A percentile compares a stretch with the other conserved stretches of the same genome.
Evolutionary conservation across 108 stramenopile genomes (phyloP).

Genomic region (Cafeteria roenbergensis): DNA sequence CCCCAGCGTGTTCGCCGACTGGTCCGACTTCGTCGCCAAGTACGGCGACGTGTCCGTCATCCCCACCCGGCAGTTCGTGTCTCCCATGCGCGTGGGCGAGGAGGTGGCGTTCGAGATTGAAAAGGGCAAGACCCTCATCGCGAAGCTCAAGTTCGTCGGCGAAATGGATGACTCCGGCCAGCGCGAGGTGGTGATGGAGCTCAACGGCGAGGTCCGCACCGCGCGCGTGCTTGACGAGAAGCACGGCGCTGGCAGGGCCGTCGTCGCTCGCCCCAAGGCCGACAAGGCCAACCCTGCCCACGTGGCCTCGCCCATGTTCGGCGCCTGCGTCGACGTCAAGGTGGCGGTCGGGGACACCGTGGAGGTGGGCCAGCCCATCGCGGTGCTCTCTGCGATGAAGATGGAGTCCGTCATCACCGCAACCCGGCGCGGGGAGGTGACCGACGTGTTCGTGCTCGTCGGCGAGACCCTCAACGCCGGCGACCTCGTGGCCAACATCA

Average conservation of each 20-base stretch:
- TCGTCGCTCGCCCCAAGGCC: conserved; percentile 23
- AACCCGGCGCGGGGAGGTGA: conserved; percentile 61
- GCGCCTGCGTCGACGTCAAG: conserved; percentile 76
- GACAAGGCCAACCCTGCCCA: conserved; percentile 29
- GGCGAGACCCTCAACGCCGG: conserved; percentile 71
- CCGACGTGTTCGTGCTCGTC: conserved; percentile 55
- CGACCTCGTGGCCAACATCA: conserved; percentile 75
- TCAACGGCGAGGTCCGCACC: conserved; percentile 72
- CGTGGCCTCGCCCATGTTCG: conserved; percentile 84
- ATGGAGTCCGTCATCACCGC: conserved; percentile 85
- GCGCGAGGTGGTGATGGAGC: conserved; percentile 70
- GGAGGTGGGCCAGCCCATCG: conserved; percentile 66
- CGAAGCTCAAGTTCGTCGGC: conserved; percentile 56
- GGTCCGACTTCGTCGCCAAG: conserved; percentile 45
- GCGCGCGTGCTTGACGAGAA: conserved; percentile 56
- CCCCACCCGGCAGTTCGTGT: conserved; percentile 77
- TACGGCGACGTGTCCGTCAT: conserved; percentile 62
- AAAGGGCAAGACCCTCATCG: conserved; percentile 62
- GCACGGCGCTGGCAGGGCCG: conserved; percentile 25
- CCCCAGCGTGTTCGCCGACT: conserved; percentile 73
- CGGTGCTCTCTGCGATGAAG: conserved; percentile 82
- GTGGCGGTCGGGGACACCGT: conserved; percentile 70
- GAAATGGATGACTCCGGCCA: conserved; percentile 46
- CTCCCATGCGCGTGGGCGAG: conserved; percentile 74
- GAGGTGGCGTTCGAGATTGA: conserved; percentile 60